These are phyloP conservation scores for Tetrahymena elliotti DNA, from an alignment of 73 alveolate species.

Conservation along the genomic window DNA sequence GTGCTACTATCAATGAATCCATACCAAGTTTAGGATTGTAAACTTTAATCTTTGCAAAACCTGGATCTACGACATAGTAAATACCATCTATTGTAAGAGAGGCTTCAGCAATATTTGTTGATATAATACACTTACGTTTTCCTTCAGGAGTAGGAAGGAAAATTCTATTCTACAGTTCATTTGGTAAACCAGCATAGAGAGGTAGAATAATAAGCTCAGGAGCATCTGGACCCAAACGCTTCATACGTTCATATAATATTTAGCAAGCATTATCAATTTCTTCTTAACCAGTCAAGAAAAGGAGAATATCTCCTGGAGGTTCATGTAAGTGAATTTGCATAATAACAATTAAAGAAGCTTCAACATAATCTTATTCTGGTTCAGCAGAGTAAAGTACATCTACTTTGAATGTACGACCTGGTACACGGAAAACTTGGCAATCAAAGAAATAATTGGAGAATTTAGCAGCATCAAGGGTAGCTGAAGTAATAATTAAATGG, in stretches of 20 bases:
- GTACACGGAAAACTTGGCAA: constrained; percentile 98
- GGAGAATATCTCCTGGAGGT: constrained; percentile 91
- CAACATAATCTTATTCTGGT: constrained; percentile 99
- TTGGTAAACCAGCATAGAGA: constrained; percentile 97
- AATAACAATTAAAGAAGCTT: constrained; percentile 96
- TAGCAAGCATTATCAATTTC: constrained; percentile 99
- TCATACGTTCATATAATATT: constrained; percentile 91
- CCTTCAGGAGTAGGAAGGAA: constrained; percentile 87
- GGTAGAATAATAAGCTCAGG: constrained; percentile 96
- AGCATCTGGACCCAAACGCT: constrained; percentile 85
- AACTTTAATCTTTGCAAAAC: constrained; percentile 95
- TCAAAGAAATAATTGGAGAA: constrained; percentile 94
- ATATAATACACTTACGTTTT: constrained; percentile 94
- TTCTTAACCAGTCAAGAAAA: constrained; percentile 99
- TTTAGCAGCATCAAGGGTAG: constrained; percentile 89
- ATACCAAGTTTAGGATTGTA: constrained; percentile 97
- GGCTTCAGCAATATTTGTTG: constrained; percentile 99
- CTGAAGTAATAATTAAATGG: constrained; percentile 97
- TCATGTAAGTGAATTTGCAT: constrained; percentile 86
- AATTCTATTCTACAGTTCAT: constrained; percentile 65
- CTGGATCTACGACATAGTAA: constrained; percentile 99
- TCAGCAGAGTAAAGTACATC: constrained; percentile 93
- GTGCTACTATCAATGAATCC: constrained; percentile 92
- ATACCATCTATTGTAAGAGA: constrained; percentile 98
- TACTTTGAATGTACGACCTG: constrained; percentile 97